Percentiles rank a stretch among this genome's conserved stretches.
Evolutionary conservation across 108 stramenopile genomes (phyloP).

Genomic region (Conticribra guillardii): DNA sequence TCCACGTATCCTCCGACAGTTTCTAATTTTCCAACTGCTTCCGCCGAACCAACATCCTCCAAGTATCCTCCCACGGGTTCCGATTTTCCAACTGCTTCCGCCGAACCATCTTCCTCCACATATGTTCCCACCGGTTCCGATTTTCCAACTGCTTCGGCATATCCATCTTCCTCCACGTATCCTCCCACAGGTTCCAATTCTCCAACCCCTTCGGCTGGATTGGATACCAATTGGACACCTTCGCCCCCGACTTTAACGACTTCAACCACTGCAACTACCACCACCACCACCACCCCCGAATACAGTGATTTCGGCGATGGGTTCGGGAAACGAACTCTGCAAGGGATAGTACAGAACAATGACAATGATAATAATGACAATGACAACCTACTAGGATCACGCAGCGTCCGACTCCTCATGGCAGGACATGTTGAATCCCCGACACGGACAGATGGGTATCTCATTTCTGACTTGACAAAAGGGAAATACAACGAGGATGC

Average conservation of each 20-base stretch:
- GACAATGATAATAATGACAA: too few relatives aligned
- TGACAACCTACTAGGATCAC: slow-evolving; percentile 10
- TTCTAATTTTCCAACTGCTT: neutral
- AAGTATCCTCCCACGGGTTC: neutral
- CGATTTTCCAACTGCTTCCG: neutral
- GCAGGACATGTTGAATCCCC: slow-evolving; percentile 43
- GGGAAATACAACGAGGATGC: slow-evolving; percentile 23
- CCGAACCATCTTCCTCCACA: neutral
- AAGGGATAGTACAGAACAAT: too few relatives aligned
- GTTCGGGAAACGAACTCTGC: too few relatives aligned
- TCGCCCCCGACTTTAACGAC: too few relatives aligned
- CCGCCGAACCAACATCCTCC: neutral
- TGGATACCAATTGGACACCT: too few relatives aligned
- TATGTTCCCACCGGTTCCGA: neutral
- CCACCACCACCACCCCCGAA: too few relatives aligned
- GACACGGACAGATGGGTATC: slow-evolving; percentile 19
- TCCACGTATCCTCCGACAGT: neutral
- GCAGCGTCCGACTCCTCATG: slow-evolving; percentile 48
- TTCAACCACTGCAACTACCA: too few relatives aligned
- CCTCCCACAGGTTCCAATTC: neutral
- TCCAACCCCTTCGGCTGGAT: neutral
- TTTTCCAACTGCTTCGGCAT: neutral
- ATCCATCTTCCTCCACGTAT: neutral
- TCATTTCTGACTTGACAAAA: slow-evolving; percentile 18
- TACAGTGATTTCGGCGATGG: too few relatives aligned